These are phyloP conservation scores for Emericellopsis atlantica DNA, from an alignment of 2,329 filamentous ascomycete species.

Conservation along the genomic window DNA sequence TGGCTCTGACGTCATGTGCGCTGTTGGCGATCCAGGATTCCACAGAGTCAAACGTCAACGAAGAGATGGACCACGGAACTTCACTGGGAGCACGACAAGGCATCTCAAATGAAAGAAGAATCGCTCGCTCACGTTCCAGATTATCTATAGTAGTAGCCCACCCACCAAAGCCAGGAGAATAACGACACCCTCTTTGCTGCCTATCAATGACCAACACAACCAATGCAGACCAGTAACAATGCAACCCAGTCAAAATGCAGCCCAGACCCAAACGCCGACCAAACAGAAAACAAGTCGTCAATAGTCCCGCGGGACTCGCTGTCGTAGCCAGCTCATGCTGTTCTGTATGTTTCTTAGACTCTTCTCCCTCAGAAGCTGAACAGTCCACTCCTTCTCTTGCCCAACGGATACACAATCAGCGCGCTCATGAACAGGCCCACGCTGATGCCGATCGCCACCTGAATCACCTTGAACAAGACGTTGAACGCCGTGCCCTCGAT, in stretches of 20 bases:
- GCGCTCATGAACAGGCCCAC: conserved; percentile 46
- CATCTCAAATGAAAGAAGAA: too few species aligned
- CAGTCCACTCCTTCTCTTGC: conserved; percentile 44
- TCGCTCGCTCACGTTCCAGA: too few species aligned
- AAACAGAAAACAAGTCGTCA: too few species aligned
- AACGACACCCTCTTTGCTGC: background rate
- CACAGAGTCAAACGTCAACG: too few species aligned
- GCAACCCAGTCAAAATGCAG: too few species aligned
- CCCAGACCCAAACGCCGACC: too few species aligned
- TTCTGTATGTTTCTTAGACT: background rate
- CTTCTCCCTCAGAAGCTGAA: conserved; percentile 34
- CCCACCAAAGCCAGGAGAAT: background rate
- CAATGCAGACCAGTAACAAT: too few species aligned
- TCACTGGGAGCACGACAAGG: too few species aligned
- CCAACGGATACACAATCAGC: conserved; percentile 40
- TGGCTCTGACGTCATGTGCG: too few species aligned
- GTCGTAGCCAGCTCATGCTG: background rate
- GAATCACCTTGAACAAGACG: conserved; percentile 44
- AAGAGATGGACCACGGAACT: too few species aligned
- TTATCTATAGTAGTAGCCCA: background rate
- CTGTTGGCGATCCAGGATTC: too few species aligned
- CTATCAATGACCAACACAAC: too few species aligned
- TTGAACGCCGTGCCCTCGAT: conserved; percentile 36
- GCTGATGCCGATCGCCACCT: conserved; percentile 50
- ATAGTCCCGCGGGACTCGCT: background rate